These are phyloP conservation scores for Cryphonectria radicalis DNA, from an alignment of 2,329 filamentous ascomycete species.

Conservation along the genomic window DNA sequence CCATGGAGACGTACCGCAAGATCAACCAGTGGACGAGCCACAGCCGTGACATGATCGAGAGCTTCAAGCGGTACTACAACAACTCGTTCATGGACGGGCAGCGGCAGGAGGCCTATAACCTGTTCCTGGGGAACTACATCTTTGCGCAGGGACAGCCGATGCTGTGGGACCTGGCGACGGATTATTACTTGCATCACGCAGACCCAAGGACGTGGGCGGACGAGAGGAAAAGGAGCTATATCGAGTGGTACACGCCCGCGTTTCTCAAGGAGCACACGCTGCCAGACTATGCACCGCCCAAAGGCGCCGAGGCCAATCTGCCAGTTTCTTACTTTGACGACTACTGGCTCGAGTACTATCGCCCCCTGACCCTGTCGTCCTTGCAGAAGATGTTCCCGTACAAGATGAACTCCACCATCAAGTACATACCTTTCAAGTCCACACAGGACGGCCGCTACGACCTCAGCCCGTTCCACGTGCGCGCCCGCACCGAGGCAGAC, in stretches of 20 bases:
- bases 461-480: conserved; percentile 82
- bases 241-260: conserved; percentile 82
- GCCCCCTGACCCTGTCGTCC: conserved; percentile 83
- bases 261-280: conserved; percentile 68
- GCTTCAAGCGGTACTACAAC: conserved; percentile 98
- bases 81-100: conserved; percentile 97
- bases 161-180: conserved; percentile 93
- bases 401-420: conserved; percentile 87
- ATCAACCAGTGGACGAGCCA: conserved; percentile 99
- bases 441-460: conserved; percentile 77
- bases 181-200: conserved; percentile 94
- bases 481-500: conserved; percentile 62
- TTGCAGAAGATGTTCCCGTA: conserved; percentile 92
- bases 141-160: conserved; percentile 87
- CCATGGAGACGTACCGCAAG: conserved; percentile 98
- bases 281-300: conserved; percentile 49
- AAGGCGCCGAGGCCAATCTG: conserved; percentile 42
- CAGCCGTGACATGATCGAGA: conserved; percentile 98
- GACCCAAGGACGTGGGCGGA: conserved; percentile 76
- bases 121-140: conserved; percentile 96
- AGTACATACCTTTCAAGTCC: conserved; percentile 77
- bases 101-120: conserved; percentile 94
- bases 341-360: conserved; percentile 98
- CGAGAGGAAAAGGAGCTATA: conserved; percentile 71
- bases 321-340: conserved; percentile 75